Evolutionary conservation across 1,284 basidiomycete genomes (phyloP), one percentile per base, ranked within the genome.

Genomic region (Puccinia horiana): DNA sequence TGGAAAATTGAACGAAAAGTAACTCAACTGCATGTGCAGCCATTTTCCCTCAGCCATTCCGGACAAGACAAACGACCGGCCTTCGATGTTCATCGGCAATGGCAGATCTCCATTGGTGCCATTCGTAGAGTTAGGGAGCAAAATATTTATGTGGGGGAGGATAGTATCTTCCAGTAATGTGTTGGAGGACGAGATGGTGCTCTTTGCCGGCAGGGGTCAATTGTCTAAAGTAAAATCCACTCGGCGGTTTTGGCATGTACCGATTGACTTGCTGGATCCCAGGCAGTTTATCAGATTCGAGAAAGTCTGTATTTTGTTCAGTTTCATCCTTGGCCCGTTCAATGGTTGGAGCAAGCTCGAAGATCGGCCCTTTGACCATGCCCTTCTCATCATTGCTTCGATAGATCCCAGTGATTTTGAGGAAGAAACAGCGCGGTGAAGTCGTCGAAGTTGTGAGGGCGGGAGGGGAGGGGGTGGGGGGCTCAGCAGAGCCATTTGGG

Each of bases 141-240:
- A 26, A 37, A 8, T 18, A 44, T 4, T 58, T 35, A 12, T 20
- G 52, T 42, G 61, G 35, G 26, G 78, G 47, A 32, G 78, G 78
- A 63, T 81, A 81, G 67, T 81, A 81, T 63, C 78, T 58, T 14
- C 78, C 78, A 73, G 78, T 69, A n/a, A 81, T 63, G 56, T 81
- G 78, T 44, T 73, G 52, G 37, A 81, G 58, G 40, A 81, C 78
- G 12, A 81, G 67, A 73, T 81, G 78, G 63, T 81, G 78, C 47
- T 81, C 78, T 63, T 81, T 81, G 26, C 69, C 69, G 40, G 73
- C 29, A 11, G 78, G 78, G 37, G 78, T 81, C 14, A 81, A 47
- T 37, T 69, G 70, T 63, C 78, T 72, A 26, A 81, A 81, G 58
- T 44, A 81, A 49, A 54, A 73, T 20, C 52, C 42, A 63, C 26